These are phyloP conservation scores for Tylopilus orsonianus DNA, from an alignment of 1,284 basidiomycete species.

Conservation along the genomic window DNA sequence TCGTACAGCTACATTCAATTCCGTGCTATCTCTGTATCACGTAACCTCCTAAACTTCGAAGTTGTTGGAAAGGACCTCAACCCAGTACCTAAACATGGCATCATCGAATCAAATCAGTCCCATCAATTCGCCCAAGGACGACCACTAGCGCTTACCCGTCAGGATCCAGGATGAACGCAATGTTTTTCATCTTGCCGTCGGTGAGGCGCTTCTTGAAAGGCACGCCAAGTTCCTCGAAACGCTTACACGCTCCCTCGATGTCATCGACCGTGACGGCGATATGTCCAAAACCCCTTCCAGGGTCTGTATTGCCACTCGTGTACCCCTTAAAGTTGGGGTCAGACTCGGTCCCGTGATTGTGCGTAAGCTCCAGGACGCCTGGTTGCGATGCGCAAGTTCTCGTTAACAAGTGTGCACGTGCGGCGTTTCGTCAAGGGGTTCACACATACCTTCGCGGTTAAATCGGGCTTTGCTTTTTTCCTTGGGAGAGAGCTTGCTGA, in stretches of 20 bases:
- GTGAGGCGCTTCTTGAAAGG: conserved; percentile 86
- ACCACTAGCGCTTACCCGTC: conserved; percentile 57
- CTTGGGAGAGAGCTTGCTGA: conserved; percentile 43
- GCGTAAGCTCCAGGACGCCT: conserved; percentile 85
- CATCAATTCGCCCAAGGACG: background rate
- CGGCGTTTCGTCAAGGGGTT: background rate
- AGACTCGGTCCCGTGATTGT: conserved; percentile 87
- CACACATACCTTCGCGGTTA: conserved; percentile 59
- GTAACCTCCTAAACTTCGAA: conserved; percentile 13
- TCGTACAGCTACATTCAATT: too few species aligned
- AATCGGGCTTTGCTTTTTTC: conserved; percentile 50
- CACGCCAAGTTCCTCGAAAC: conserved; percentile 83
- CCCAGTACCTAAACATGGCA: conserved; percentile 31
- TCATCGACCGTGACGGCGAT: conserved; percentile 86
- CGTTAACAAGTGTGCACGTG: conserved; percentile 1
- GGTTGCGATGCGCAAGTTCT: background rate
- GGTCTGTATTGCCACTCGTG: conserved; percentile 81
- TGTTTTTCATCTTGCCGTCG: conserved; percentile 84
- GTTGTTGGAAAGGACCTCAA: conserved; percentile 33
- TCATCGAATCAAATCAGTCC: background rate
- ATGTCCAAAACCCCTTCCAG: conserved; percentile 81
- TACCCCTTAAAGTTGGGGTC: conserved; percentile 81
- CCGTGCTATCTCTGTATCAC: background rate
- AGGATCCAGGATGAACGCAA: conserved; percentile 89
- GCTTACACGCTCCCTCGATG: conserved; percentile 79